Conservation (phyloP, 2,329 filamentous ascomycete genomes). For the Clarireedia sp. region DNA sequence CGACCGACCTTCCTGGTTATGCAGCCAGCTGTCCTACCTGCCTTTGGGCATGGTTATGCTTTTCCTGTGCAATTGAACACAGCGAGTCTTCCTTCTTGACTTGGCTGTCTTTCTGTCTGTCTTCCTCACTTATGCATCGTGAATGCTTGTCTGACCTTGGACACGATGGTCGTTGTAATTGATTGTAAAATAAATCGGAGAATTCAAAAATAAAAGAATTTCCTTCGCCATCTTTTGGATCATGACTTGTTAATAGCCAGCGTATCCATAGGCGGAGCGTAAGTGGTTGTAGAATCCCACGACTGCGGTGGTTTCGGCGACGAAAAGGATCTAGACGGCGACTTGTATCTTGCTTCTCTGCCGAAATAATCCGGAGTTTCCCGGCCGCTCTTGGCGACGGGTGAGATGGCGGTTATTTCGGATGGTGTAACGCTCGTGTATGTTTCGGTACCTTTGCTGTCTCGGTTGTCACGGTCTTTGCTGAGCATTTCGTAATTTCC, state of each 20-base stretch:
- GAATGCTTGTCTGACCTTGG: too few species aligned
- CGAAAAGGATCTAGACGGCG: constrained; percentile 41
- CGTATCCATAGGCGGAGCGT: constrained; percentile 23
- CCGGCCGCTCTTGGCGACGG: constrained; percentile 22
- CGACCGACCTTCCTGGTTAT: too few species aligned
- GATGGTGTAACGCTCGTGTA: constrained; percentile 11
- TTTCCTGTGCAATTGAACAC: too few species aligned
- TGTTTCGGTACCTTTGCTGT: constrained; percentile 25
- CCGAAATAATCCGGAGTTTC: constrained; percentile 33
- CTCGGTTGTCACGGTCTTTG: constrained; percentile 30
- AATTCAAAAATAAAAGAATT: too few species aligned
- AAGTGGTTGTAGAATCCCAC: constrained; percentile 23
- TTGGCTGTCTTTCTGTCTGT: too few species aligned
- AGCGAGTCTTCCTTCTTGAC: too few species aligned
- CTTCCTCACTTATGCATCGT: too few species aligned
- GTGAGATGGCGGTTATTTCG: constrained; percentile 21
- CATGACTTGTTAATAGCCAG: constrained; percentile 27
- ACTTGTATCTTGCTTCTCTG: constrained; percentile 38
- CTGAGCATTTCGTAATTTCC: constrained; percentile 75
- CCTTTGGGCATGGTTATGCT: too few species aligned
- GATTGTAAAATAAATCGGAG: too few species aligned
- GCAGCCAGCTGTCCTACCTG: too few species aligned
- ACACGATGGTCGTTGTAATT: too few species aligned
- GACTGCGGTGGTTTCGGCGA: constrained; percentile 34
- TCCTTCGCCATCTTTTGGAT: background rate